Base-by-base conservation (phyloP, 768 basidiomycete species). In the Pisolithus marmoratus region DNA sequence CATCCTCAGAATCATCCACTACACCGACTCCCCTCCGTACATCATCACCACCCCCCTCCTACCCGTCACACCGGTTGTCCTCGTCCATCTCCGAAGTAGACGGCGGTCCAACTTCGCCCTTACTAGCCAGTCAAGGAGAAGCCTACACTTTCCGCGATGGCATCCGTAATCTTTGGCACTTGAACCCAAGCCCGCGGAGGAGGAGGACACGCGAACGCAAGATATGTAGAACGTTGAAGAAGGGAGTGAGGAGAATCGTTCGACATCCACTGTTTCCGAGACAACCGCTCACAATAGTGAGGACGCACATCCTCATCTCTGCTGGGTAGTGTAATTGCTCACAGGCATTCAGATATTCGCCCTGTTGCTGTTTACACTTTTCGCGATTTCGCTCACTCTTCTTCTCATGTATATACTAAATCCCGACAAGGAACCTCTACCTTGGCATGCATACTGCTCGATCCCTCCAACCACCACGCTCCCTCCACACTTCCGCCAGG, bases 361-460 rank as follows among this genome's bases (percentile, higher is more conserved):
- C 26, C 74, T 90, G 60, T 76, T 94, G 54, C 73, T 93, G 50
- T 79, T 95, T 61, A 84, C 85, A 48, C 73, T 84, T 56, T 85
- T 96, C 65, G 88, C 88, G 49, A 83, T 90, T 54, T 83, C 83
- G 54, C 75, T 94, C 60, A 94, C 94, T 27, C 81, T 94, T 54
- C 74, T 90, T 50, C 78, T 97, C 70, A 93, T 93, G 63, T 88
- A 96, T 69, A 79, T 94, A 55, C 79, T 97, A 63, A 94, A 96
- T 66, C 94, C 94, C 52, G 95, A 98, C 77, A 97, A 96, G 68
- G 85, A 88, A 48, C 87, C 93, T 20, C 73, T 96, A 7, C 94
- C 94, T 43, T 98, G 94, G 94, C 83, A 93, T 59, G 83, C 86
- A 20, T 96, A 95, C 66, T 98, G 95, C 70, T 81, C 88, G 22